These are phyloP conservation scores for Cicer chorassanicum DNA, from an alignment of 306 rosid species.

Conservation along the genomic window DNA sequence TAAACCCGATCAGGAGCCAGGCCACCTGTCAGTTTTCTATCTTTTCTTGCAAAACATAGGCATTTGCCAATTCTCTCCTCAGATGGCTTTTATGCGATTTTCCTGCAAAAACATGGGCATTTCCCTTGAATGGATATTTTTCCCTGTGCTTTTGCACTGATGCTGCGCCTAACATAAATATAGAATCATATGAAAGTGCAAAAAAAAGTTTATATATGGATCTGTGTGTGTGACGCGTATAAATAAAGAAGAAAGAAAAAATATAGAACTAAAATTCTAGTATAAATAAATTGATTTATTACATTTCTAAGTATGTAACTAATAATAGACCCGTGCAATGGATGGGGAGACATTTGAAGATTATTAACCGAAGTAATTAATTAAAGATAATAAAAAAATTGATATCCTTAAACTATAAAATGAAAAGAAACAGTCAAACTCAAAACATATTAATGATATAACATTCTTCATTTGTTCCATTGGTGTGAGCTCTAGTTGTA, in stretches of 20 bases:
- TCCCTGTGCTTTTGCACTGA: not conserved
- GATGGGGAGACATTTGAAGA: too few species aligned
- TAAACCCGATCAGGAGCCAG: not conserved
- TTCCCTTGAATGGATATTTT: not conserved
- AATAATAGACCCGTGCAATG: too few species aligned
- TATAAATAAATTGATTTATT: not conserved
- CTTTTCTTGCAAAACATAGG: slow-evolving; percentile 13
- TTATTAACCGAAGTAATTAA: too few species aligned
- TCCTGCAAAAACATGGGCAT: slow-evolving; percentile 1
- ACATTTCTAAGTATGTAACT: not conserved
- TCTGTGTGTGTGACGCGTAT: not conserved
- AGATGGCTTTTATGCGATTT: not conserved
- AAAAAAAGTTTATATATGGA: not conserved
- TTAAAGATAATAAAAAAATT: too few species aligned
- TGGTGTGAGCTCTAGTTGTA: too few species aligned
- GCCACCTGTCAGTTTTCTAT: not conserved
- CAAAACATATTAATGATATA: too few species aligned
- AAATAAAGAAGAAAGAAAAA: not conserved
- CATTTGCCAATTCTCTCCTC: not conserved
- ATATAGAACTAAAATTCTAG: not conserved
- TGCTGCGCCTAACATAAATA: not conserved
- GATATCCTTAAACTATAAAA: too few species aligned
- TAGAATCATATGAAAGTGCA: not conserved
- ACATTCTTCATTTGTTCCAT: too few species aligned
- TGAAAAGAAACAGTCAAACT: too few species aligned